These are phyloP conservation scores for Penicillium brevicompactum DNA, from an alignment of 2,329 filamentous ascomycete genomes.

Conservation along the genomic window DNA sequence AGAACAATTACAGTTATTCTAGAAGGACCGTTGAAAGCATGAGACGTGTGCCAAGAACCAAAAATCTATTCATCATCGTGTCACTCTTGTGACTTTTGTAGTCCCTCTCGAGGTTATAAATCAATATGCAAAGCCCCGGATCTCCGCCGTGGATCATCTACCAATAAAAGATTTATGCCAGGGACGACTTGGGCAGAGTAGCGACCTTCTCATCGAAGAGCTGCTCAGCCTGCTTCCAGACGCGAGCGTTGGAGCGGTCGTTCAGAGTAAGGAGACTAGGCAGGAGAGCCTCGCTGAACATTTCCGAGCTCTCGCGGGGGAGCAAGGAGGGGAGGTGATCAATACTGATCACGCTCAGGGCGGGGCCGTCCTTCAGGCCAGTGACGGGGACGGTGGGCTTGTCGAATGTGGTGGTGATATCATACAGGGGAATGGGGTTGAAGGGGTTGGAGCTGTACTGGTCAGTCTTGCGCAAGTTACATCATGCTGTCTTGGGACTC, in stretches of 20 bases:
- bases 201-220: constrained; percentile 81
- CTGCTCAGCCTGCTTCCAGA: constrained; percentile 86
- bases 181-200: constrained; percentile 57
- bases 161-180: constrained; percentile 11
- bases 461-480: constrained; percentile 2
- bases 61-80: not conserved
- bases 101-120: constrained; percentile 13
- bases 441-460: constrained; percentile 47
- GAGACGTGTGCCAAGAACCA: not conserved
- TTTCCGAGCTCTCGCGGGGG: constrained; percentile 82
- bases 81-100: constrained; percentile 17
- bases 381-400: constrained; percentile 81
- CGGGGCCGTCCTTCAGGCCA: constrained; percentile 53
- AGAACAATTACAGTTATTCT: not conserved
- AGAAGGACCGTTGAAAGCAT: not conserved
- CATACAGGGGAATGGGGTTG: constrained; percentile 71
- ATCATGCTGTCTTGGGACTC: constrained; percentile 37
- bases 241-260: constrained; percentile 67
- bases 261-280: constrained; percentile 78
- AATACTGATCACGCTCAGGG: constrained; percentile 80
- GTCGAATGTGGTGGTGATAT: constrained; percentile 81
- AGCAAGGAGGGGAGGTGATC: constrained; percentile 83
- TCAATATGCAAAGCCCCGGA: constrained; percentile 8
- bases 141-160: not conserved
- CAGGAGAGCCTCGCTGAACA: constrained; percentile 76